Percentiles rank a stretch among this genome's conserved stretches.
Evolutionary conservation across 441 rosid genomes (phyloP).

Genomic region (Gossypium schwendimanii): DNA sequence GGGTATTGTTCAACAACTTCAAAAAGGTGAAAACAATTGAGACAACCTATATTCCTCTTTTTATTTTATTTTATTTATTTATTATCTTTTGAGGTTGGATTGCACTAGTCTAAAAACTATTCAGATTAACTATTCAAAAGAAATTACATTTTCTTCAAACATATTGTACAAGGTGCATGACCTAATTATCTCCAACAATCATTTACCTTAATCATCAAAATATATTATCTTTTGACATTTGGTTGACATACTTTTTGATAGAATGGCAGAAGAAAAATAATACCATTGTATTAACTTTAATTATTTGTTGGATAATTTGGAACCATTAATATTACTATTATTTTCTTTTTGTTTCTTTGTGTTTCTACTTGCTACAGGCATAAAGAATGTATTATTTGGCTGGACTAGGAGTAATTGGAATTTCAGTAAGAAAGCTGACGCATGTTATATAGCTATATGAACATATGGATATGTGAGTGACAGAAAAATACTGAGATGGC

Average conservation of each 20-base stretch:
- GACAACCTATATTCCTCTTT: too few relatives aligned
- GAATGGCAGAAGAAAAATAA: background rate
- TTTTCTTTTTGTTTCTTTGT: background rate
- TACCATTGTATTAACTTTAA: background rate
- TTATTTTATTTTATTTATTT: too few relatives aligned
- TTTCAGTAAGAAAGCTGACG: conserved; percentile 1
- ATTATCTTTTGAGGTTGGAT: too few relatives aligned
- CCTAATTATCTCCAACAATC: background rate
- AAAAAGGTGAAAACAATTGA: too few relatives aligned
- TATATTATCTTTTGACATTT: background rate
- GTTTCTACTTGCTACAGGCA: background rate
- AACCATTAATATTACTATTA: background rate
- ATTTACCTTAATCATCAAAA: background rate
- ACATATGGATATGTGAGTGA: background rate
- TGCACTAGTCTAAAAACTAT: too few relatives aligned
- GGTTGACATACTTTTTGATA: background rate
- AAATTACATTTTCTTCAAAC: background rate
- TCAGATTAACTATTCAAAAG: background rate
- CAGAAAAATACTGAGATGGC: background rate
- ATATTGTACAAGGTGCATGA: background rate
- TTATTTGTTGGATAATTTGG: background rate
- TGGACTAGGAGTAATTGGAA: background rate
- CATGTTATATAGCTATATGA: background rate
- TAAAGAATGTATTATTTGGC: background rate
- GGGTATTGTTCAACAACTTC: too few relatives aligned